These are phyloP conservation scores for Nothomitra cinnamomea DNA, from an alignment of 2,329 filamentous ascomycete genomes.

Conservation along the genomic window DNA sequence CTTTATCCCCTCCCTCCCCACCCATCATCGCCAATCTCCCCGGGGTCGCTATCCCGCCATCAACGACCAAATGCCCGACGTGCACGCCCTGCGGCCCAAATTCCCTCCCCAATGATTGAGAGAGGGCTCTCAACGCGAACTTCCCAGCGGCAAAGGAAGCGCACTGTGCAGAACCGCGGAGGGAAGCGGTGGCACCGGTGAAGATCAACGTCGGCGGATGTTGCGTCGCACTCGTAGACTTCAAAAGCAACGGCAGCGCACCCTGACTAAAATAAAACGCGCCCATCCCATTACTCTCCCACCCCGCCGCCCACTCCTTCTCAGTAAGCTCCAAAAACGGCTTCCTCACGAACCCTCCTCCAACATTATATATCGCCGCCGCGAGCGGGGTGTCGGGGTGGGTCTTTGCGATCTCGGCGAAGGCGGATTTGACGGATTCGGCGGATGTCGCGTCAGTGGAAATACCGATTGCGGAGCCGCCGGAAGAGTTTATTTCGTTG, in stretches of 20 bases:
- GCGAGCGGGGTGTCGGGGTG: conserved; percentile 37
- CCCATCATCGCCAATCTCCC: conserved; percentile 44
- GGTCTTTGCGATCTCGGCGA: conserved; percentile 43
- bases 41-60: conserved; percentile 73
- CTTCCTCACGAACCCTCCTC: conserved; percentile 34
- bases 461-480: conserved; percentile 56
- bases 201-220: conserved; percentile 68
- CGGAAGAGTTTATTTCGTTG: conserved; percentile 46
- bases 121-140: conserved; percentile 58
- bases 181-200: conserved; percentile 69
- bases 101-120: conserved; percentile 62
- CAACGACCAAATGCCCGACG: conserved; percentile 66
- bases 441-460: conserved; percentile 44
- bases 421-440: conserved; percentile 38
- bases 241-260: conserved; percentile 51
- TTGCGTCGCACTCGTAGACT: conserved; percentile 35
- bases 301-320: conserved; percentile 33
- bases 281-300: conserved; percentile 40
- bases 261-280: conserved; percentile 62
- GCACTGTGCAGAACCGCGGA: conserved; percentile 55
- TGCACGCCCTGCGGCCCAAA: conserved; percentile 76
- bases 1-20: conserved; percentile 40
- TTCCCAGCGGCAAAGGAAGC: conserved; percentile 62
- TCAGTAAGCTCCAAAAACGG: conserved; percentile 40
- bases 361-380: conserved; percentile 57